Percentiles rank a stretch among this genome's conserved stretches.
phyloP scores from a whole-genome alignment of 2,329 filamentous ascomycete genomes.

The Colletotrichum sp. region DNA sequence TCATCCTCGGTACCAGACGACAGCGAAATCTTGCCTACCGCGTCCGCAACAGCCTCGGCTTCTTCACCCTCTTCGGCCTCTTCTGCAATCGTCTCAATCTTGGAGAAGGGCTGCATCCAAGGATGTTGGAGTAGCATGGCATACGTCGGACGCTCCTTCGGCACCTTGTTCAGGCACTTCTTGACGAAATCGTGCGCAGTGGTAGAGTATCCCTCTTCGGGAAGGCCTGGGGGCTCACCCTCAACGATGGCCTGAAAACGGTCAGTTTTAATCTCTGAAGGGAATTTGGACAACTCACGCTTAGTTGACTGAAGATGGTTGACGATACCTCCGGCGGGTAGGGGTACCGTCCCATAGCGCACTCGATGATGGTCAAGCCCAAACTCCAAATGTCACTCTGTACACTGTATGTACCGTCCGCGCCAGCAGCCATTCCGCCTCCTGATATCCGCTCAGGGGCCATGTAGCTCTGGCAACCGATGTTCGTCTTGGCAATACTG shows the following conservation, averaged over 20 bases:
- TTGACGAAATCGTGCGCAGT: conserved; percentile 85
- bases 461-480: conserved; percentile 99
- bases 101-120: conserved; percentile 80
- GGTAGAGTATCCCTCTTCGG: conserved; percentile 77
- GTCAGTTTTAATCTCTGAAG: conserved; percentile 22
- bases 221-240: conserved; percentile 90
- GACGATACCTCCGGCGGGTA: conserved; percentile 97
- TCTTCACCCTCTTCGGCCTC: conserved; percentile 69
- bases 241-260: conserved; percentile 86
- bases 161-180: conserved; percentile 90
- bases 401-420: conserved; percentile 91
- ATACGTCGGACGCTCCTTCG: conserved; percentile 92
- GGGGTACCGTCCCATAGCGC: conserved; percentile 90
- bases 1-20: conserved; percentile 62
- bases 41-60: conserved; percentile 47
- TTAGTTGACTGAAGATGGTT: conserved; percentile 97
- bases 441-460: conserved; percentile 94
- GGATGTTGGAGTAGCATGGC: conserved; percentile 86
- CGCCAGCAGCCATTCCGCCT: conserved; percentile 76
- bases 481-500: conserved; percentile 98
- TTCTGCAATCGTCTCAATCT: conserved; percentile 77
- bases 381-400: conserved; percentile 98
- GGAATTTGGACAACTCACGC: conserved; percentile 65
- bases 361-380: conserved; percentile 93
- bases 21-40: conserved; percentile 49